These are phyloP conservation scores for Talaromyces ruber DNA, from an alignment of 495 filamentous ascomycete species.

Conservation along the genomic window DNA sequence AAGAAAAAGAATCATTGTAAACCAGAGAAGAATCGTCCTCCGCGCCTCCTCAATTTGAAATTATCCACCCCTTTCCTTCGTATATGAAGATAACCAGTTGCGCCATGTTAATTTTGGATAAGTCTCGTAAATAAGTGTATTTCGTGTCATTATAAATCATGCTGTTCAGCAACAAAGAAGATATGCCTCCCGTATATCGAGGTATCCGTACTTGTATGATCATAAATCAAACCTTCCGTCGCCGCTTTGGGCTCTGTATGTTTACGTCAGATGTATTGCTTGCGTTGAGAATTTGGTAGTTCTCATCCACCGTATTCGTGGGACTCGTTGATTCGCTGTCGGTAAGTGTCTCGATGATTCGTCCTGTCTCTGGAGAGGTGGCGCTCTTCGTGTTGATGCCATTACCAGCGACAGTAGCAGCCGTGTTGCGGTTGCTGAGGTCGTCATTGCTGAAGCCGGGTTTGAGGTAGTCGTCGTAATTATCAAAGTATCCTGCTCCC, in stretches of 20 bases:
- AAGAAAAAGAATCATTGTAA: background rate
- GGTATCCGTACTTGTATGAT: background rate
- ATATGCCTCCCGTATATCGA: background rate
- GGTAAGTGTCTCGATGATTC: conserved; percentile 36
- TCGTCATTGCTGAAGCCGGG: conserved; percentile 17
- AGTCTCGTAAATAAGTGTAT: background rate
- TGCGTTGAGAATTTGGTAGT: conserved; percentile 7
- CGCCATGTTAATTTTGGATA: background rate
- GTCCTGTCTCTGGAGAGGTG: conserved; percentile 10
- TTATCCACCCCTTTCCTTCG: background rate
- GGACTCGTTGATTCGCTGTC: conserved; percentile 42
- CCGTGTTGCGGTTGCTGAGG: background rate
- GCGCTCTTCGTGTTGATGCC: conserved; percentile 10
- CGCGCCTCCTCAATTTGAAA: background rate
- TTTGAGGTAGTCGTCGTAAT: conserved; percentile 13
- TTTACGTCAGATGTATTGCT: background rate
- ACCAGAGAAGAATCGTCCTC: background rate
- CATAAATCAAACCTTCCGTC: conserved; percentile 17
- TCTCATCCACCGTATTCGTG: conserved; percentile 24
- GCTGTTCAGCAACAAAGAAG: background rate
- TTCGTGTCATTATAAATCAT: background rate
- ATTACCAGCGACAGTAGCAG: background rate
- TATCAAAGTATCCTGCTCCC: background rate
- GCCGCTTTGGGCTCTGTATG: conserved; percentile 27
- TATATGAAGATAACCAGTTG: background rate